Evolutionary conservation across 208 protist species (phyloP).

Genomic region (Vickermania ingenoplastis): DNA sequence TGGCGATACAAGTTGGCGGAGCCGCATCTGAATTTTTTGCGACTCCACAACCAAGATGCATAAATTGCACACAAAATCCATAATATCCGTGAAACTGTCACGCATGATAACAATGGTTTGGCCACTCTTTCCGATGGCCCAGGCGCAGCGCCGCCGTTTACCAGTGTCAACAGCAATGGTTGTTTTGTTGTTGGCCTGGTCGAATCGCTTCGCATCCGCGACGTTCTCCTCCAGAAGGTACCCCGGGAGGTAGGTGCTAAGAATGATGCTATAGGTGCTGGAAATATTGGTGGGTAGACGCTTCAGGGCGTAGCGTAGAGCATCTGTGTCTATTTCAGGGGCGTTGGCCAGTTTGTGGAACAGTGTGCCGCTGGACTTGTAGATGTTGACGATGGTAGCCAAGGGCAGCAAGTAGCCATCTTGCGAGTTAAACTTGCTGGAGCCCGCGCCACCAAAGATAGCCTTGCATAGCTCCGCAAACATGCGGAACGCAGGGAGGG

Average conservation of each 20-base stretch:
- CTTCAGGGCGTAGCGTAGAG: conserved; percentile 48
- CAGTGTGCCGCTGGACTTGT: conserved; percentile 36
- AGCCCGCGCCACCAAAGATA: conserved; percentile 44
- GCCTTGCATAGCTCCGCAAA: conserved; percentile 67
- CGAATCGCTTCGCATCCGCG: conserved; percentile 22
- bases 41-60: conserved; percentile 75
- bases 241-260: conserved; percentile 39
- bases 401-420: conserved; percentile 49
- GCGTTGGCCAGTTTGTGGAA: conserved; percentile 44
- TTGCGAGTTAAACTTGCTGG: conserved; percentile 6
- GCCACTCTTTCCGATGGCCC: conserved; percentile 42
- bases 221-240: conserved; percentile 49
- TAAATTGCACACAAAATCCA: conserved; percentile 79
- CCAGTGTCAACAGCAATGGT: conserved; percentile 35
- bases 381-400: conserved; percentile 34
- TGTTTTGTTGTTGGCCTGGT: neutral
- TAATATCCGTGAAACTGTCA: conserved; percentile 75
- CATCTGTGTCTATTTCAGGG: conserved; percentile 51
- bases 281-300: conserved; percentile 62
- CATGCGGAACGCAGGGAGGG: conserved; percentile 47
- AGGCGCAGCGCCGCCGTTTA: conserved; percentile 52
- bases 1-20: conserved; percentile 63
- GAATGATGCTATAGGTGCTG: conserved; percentile 48
- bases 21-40: conserved; percentile 47
- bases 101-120: conserved; percentile 78